These are phyloP conservation scores for Phytophthora pistaciae DNA, from an alignment of 352 stramenopile genomes.

Conservation along the genomic window DNA sequence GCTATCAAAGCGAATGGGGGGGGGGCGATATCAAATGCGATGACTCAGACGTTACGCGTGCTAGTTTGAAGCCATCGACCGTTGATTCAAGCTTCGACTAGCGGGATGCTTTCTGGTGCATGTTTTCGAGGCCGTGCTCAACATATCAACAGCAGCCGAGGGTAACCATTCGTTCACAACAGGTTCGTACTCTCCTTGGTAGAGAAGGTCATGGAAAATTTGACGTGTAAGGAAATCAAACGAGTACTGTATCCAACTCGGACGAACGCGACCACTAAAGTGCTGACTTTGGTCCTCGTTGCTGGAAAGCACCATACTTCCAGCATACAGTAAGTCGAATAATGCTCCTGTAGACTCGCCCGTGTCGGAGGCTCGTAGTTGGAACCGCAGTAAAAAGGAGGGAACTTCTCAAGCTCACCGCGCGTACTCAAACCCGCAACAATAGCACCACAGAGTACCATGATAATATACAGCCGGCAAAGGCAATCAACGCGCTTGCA, in stretches of 20 bases:
- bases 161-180: neutral
- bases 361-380: slow-evolving; percentile 3
- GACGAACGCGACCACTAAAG: too few species aligned
- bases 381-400: slow-evolving; percentile 9
- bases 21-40: neutral
- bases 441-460: slow-evolving; percentile 2
- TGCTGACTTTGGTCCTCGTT: neutral
- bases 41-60: neutral
- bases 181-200: too few species aligned
- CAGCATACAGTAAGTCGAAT: too few species aligned
- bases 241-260: too few species aligned
- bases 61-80: neutral
- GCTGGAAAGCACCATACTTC: slow-evolving; percentile 6
- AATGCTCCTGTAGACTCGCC: neutral
- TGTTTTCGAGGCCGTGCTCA: neutral
- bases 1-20: neutral
- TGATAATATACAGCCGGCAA: slow-evolving; percentile 4
- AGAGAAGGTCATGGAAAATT: too few species aligned
- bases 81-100: neutral
- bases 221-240: too few species aligned
- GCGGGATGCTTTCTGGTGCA: neutral
- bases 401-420: slow-evolving; percentile 8
- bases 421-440: slow-evolving; percentile 4
- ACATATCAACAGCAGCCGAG: neutral
- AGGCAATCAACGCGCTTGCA: neutral